Conservation (phyloP, 2,329 filamentous ascomycete species). For the Diplocarpon rosae region DNA sequence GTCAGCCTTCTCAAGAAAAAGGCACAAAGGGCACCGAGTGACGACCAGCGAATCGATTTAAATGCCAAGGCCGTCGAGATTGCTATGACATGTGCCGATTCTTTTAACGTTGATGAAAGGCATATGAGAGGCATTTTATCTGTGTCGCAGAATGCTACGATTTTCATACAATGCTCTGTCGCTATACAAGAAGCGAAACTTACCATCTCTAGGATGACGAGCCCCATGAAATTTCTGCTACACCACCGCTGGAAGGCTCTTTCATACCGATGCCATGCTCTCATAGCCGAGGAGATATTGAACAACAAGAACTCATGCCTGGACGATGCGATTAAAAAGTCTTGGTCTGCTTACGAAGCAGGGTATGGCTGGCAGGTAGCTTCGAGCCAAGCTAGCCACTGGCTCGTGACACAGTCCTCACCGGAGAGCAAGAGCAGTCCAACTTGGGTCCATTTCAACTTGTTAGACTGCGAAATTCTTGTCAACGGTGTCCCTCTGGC, state of each 20-base stretch:
- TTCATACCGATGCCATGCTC: background rate
- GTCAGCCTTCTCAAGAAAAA: constrained; percentile 11
- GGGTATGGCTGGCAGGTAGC: constrained; percentile 12
- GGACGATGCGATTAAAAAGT: constrained; percentile 6
- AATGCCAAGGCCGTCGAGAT: constrained; percentile 29
- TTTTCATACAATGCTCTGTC: constrained; percentile 31
- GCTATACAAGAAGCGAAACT: constrained; percentile 28
- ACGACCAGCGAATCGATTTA: constrained; percentile 26
- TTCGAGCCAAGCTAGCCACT: constrained; percentile 15
- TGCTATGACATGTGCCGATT: constrained; percentile 32
- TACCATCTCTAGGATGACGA: constrained; percentile 24
- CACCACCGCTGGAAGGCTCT: constrained; percentile 15
- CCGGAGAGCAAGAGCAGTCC: constrained; percentile 16
- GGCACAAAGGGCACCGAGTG: constrained; percentile 13
- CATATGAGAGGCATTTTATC: constrained; percentile 25
- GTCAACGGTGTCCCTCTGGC: constrained; percentile 40
- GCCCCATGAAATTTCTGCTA: constrained; percentile 21
- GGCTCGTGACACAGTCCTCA: constrained; percentile 13
- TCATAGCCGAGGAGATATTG: background rate
- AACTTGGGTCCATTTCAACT: constrained; percentile 34
- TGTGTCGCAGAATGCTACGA: constrained; percentile 19
- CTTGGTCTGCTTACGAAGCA: constrained; percentile 14
- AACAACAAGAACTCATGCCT: background rate
- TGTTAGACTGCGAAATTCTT: constrained; percentile 40
- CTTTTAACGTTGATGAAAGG: constrained; percentile 33